A percentile compares a stretch with the other conserved stretches of the same genome.
Conservation (phyloP, 306 rosid genomes). For the Aeschynomene evenia region DNA sequence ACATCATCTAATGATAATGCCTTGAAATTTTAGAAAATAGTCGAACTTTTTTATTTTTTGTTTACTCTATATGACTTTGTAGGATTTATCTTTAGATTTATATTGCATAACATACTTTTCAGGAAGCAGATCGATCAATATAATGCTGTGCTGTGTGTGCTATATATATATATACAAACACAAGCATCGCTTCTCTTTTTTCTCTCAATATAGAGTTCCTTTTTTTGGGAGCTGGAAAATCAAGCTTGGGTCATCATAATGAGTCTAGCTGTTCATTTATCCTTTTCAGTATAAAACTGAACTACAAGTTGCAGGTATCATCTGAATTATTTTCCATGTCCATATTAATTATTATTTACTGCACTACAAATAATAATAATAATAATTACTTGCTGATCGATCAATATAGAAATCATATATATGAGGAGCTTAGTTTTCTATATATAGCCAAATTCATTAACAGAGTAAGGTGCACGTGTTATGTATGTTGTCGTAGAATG, state of each 20-base stretch:
- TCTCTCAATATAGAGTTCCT: background rate
- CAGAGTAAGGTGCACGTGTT: background rate
- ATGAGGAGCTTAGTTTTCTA: background rate
- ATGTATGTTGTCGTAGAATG: too few species aligned
- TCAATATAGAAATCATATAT: too few species aligned
- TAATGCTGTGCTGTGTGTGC: background rate
- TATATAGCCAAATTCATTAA: background rate
- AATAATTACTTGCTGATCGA: too few species aligned
- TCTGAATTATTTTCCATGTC: background rate
- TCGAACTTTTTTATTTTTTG: too few species aligned
- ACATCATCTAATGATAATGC: too few species aligned
- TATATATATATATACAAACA: too few species aligned
- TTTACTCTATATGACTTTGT: background rate
- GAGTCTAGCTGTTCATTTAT: background rate
- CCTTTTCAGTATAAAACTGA: background rate
- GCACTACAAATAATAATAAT: background rate
- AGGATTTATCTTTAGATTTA: too few species aligned
- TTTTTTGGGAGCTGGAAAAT: background rate
- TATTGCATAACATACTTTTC: background rate
- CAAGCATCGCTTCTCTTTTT: background rate
- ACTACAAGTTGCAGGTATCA: background rate
- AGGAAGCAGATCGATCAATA: background rate
- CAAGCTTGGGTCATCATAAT: slow-evolving; percentile 4
- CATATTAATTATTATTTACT: background rate
- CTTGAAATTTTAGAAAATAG: too few species aligned